Percentiles rank a stretch among this genome's conserved stretches.
phyloP scores from a whole-genome alignment of 306 rosid species.

The Vigna trinervia region DNA sequence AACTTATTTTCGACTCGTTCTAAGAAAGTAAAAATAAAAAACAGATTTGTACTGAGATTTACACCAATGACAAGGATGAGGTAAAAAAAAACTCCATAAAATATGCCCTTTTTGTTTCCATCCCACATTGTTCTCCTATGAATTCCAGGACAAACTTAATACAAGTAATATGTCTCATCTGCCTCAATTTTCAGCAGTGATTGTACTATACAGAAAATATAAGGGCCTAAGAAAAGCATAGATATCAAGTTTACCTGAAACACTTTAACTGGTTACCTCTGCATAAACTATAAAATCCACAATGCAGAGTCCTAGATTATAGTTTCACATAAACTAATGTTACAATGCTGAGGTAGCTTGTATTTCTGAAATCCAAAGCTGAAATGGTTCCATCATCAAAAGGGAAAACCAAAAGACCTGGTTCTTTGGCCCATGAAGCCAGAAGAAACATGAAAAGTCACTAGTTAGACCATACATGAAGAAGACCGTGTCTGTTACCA shows the following conservation, averaged over 20 bases:
- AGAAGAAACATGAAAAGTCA: conserved; percentile 26
- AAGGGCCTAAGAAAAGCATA: conserved; percentile 26
- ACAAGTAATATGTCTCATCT: conserved; percentile 24
- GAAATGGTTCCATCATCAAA: conserved; percentile 28
- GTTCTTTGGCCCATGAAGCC: conserved; percentile 23
- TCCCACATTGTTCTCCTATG: neutral
- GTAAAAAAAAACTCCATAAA: neutral
- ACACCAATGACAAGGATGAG: conserved; percentile 12
- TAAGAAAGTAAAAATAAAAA: neutral
- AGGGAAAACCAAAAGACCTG: neutral
- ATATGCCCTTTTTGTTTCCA: neutral
- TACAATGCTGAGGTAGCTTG: conserved; percentile 43
- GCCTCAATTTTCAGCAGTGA: conserved; percentile 16
- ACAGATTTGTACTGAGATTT: neutral
- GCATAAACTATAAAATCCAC: conserved; percentile 33
- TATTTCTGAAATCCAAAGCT: conserved; percentile 36
- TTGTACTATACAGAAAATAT: conserved; percentile 42
- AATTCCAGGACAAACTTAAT: conserved; percentile 13
- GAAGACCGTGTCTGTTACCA: conserved; percentile 80
- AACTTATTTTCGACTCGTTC: neutral
- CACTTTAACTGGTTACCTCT: conserved; percentile 28
- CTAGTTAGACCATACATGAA: conserved; percentile 96
- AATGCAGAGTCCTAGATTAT: conserved; percentile 25
- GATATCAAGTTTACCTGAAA: neutral
- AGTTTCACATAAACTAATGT: conserved; percentile 38